Evolutionary conservation across 331 rosid genomes (phyloP), one percentile per base, ranked within the genome.

Genomic region (Spiraea crenata): DNA sequence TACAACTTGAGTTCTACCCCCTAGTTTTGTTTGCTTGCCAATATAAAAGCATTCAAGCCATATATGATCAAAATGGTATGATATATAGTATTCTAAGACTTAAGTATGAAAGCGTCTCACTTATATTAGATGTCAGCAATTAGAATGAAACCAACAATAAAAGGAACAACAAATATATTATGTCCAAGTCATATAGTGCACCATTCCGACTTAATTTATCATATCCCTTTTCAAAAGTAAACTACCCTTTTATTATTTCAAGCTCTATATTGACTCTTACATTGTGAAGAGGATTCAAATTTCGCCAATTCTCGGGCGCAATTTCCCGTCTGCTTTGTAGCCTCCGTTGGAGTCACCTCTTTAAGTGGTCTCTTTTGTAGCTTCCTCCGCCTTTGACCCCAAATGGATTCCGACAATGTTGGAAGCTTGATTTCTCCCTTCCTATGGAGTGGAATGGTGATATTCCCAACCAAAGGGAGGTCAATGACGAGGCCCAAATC

Each of bases 371-470:
- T 42, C 39, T 63, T 66, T 16, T 3, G 37, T 37, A 67, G 55
- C 63, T 35, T 45, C 20, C 37, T 45, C 31, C 31, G 31, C 66
- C 6, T 56, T 56, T 56, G 45, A 44, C 74, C 66, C 38, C 49
- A 70, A 16, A 70, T 44, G 2, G 25, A 34, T 8, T 70, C 74
- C 40, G 62, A 57, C 7, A 70, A 16, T 35, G 57, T 58, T 14
- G 96, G 99, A 19, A 93, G 85, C 83, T 90, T 90, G 77, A 90
- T 52, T 83, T 90, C 90, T 31, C 97, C 98, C 51, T 84, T 89
- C 3, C 76, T 81, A 68, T 89, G 75, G 35, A 93, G 85, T 5
- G 99, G 96, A 65, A 93, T 84, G 46, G 90, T 89, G 57, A 91
- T 64, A 76, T 87, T 71, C 16, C 99, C 99, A 65, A 91, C 8